Percentiles rank a stretch among this genome's conserved stretches.
Evolutionary conservation across 208 protist genomes (phyloP).

Genomic region (Leishmania gerbilli): DNA sequence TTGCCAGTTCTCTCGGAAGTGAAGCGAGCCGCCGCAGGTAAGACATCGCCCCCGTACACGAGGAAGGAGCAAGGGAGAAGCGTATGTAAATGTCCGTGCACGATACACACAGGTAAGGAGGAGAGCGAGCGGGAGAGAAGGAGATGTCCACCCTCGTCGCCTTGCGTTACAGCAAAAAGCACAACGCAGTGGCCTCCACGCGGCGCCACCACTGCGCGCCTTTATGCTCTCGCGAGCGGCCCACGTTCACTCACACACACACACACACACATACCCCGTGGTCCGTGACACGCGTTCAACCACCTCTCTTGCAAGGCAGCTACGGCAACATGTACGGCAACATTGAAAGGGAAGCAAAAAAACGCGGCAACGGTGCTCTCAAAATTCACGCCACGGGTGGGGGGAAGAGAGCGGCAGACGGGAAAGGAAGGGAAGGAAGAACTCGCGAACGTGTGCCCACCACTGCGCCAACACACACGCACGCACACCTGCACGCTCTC

Average conservation of each 20-base stretch:
- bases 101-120: not conserved
- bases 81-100: not conserved
- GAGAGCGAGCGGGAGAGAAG: not conserved
- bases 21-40: not conserved
- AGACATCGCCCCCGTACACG: not conserved
- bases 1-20: not conserved
- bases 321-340: not conserved
- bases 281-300: not conserved
- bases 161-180: not conserved
- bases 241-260: no score
- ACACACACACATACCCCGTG: not conserved
- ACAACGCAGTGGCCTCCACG: not conserved
- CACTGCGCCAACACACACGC: not conserved
- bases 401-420: not conserved
- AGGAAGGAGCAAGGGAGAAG: not conserved
- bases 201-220: not conserved
- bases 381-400: not conserved
- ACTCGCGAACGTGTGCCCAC: not conserved
- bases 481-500: not conserved
- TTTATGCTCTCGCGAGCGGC: not conserved
- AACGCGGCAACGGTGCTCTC: not conserved
- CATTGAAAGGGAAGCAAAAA: not conserved
- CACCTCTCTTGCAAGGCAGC: not conserved
- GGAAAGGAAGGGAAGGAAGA: not conserved
- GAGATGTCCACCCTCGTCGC: not conserved